Conservation (phyloP, 495 filamentous ascomycete genomes). For the Penicillium angulare region DNA sequence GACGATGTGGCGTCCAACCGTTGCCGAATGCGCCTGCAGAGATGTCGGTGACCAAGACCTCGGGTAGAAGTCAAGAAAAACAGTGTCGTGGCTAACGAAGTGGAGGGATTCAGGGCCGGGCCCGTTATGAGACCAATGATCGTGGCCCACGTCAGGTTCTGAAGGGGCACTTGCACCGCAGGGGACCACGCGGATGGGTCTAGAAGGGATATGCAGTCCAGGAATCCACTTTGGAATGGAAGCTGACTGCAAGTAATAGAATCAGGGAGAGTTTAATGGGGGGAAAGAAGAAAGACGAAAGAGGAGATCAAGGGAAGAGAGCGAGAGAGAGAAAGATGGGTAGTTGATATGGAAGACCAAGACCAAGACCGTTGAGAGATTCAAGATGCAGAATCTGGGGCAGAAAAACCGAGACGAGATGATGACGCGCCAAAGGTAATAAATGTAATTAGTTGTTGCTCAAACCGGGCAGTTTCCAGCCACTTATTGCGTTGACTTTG, state of each 20-base stretch:
- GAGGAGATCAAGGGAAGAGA: not conserved
- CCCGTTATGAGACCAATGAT: constrained; percentile 35
- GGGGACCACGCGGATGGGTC: constrained; percentile 26
- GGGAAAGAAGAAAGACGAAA: constrained; percentile 4
- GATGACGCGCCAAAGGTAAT: constrained; percentile 10
- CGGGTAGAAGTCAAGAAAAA: constrained; percentile 18
- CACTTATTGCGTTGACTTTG: not conserved
- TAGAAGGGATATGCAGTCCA: constrained; percentile 13
- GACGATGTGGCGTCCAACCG: constrained; percentile 20
- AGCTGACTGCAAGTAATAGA: not conserved
- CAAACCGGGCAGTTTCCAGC: not conserved
- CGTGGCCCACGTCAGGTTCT: constrained; percentile 40
- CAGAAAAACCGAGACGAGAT: constrained; percentile 1
- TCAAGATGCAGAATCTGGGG: not conserved
- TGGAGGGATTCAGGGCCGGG: constrained; percentile 30
- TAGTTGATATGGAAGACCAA: not conserved
- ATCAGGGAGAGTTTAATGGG: not conserved
- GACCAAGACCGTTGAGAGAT: not conserved
- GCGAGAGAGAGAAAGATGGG: not conserved
- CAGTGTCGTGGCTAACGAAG: constrained; percentile 16
- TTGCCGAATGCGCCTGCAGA: constrained; percentile 22
- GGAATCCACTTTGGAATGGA: constrained; percentile 8
- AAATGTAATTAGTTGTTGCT: not conserved
- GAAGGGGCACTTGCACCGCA: constrained; percentile 23
- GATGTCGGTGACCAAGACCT: constrained; percentile 32